Percentiles rank a stretch among this genome's conserved stretches.
Evolutionary conservation across 1,139 yeast species (phyloP).

Genomic region (Yarrowia galli): DNA sequence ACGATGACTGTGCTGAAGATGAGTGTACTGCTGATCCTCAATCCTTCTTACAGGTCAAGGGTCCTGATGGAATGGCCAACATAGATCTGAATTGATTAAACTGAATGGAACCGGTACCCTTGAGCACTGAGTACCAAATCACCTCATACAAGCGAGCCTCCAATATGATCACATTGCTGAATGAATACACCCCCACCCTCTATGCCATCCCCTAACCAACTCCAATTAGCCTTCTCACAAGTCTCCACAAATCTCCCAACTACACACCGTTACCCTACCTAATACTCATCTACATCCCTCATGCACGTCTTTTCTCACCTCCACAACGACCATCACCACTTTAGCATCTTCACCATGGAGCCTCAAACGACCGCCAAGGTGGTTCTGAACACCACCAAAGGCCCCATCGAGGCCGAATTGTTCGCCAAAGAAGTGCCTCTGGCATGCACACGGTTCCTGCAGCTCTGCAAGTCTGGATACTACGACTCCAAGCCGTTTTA

Average conservation of each 20-base stretch:
- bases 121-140: too few species aligned
- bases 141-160: too few species aligned
- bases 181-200: too few species aligned
- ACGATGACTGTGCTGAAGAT: too few species aligned
- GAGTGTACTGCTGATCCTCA: too few species aligned
- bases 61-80: too few species aligned
- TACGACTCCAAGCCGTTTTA: slow-evolving; percentile 57
- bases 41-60: too few species aligned
- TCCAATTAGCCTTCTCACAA: background rate
- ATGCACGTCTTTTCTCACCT: slow-evolving; percentile 16
- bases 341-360: slow-evolving; percentile 50
- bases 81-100: too few species aligned
- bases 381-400: slow-evolving; percentile 63
- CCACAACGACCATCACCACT: slow-evolving; percentile 1
- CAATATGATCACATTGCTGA: too few species aligned
- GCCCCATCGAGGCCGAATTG: slow-evolving; percentile 64
- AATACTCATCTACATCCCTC: background rate
- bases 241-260: background rate
- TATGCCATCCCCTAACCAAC: too few species aligned
- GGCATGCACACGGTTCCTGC: slow-evolving; percentile 59
- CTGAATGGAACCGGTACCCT: too few species aligned
- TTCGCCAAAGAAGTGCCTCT: slow-evolving; percentile 77
- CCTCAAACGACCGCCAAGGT: slow-evolving; percentile 71
- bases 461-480: slow-evolving; percentile 56
- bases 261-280: slow-evolving; percentile 1